Evolutionary conservation across 1,139 yeast species (phyloP), one percentile per base, ranked within the genome.

Genomic region (Geotrichum carabidarum): DNA sequence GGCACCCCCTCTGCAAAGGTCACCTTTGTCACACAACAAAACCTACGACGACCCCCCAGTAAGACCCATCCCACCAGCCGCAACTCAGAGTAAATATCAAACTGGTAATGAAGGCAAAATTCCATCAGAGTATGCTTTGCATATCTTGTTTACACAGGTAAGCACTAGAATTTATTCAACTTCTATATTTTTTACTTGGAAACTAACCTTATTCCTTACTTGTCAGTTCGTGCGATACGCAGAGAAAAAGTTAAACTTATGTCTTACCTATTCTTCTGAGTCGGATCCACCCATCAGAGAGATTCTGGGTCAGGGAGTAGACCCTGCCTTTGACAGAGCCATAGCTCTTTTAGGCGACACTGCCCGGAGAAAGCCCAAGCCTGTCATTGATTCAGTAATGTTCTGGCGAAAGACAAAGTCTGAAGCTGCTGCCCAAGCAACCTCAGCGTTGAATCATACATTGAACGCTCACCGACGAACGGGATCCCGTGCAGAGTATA

Each of bases 331-430:
- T 67, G 99, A 93, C 70, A 82, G 86, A 63, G 86, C 90, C 54
- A 82, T 94, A 31, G 82, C 82, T 9, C 85, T 96, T 0, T 74
- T 93, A 58, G 99, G 99, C 1, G 89, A 87, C 67, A 87, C 93
- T 42, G 95, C 99, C 1, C 78, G 90, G 56, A 78, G 85, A 38
- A 88, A 90, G 62, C 98, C 98, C 0, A 91, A 90, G 65, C 96
- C 97, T 0, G 97, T 94, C 2, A 91, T 94, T 46, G 99, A 94
- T 68, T 88, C 96, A 22, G 96, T 93, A 57, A 91, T 94, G 98
- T 91, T 87, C 66, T 93, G 99, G 99, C 78, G 99, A 57, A 89
- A 91, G 68, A 82, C 94, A 4, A 84, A 93, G 68, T 83, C 94
- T 32, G 97, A 91, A 62, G 84, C 87, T 2, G 90, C 95, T 0